phyloP scores from a whole-genome alignment of 371 early-diverging fungal species.

The Mortierella sp. region DNA sequence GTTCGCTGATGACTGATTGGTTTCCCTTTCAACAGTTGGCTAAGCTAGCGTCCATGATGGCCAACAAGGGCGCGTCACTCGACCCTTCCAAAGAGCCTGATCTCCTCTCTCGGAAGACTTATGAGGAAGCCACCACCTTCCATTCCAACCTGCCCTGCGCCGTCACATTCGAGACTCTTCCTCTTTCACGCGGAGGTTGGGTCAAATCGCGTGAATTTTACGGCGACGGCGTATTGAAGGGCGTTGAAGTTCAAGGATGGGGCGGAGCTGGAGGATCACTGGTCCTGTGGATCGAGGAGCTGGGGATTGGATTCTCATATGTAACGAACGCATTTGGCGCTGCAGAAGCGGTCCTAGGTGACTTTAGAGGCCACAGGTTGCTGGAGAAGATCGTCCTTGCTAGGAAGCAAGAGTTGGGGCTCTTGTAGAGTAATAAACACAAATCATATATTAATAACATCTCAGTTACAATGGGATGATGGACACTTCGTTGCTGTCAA shows the following conservation, averaged over 20 bases:
- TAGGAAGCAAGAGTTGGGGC: constrained; percentile 37
- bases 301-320: constrained; percentile 66
- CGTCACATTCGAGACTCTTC: constrained; percentile 29
- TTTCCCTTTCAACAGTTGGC: constrained; percentile 66
- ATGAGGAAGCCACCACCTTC: constrained; percentile 24
- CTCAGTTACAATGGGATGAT: too few species aligned
- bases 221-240: constrained; percentile 43
- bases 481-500: too few species aligned
- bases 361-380: constrained; percentile 34
- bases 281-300: constrained; percentile 65
- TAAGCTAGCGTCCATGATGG: constrained; percentile 72
- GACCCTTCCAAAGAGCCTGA: constrained; percentile 58
- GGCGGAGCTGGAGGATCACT: constrained; percentile 70
- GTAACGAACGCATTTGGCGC: constrained; percentile 57
- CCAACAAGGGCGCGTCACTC: constrained; percentile 69
- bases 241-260: constrained; percentile 62
- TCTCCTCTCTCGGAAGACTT: constrained; percentile 49
- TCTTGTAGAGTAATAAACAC: constrained; percentile 12
- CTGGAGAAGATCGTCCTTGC: constrained; percentile 33
- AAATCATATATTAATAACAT: not conserved
- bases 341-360: constrained; percentile 23
- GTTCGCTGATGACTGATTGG: not conserved
- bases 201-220: constrained; percentile 37
- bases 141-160: constrained; percentile 23
- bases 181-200: constrained; percentile 50